A percentile compares a stretch with the other conserved stretches of the same genome.
These are phyloP conservation scores for Pouteria glomerata DNA, from an alignment of 148 eudicot species.

Conservation along the genomic window DNA sequence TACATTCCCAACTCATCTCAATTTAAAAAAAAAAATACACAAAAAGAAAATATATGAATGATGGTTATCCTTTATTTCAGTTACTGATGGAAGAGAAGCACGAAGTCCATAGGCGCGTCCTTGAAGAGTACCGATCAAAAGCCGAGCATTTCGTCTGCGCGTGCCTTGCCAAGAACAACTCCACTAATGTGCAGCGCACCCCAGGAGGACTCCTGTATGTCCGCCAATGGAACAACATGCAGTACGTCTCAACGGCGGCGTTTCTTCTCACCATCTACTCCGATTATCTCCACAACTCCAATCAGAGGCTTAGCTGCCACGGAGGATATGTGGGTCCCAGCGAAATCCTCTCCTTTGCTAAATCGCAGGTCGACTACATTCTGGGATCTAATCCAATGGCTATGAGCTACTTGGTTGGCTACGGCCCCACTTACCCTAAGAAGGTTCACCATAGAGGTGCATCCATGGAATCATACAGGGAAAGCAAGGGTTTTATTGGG, in stretches of 20 bases:
- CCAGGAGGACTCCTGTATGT: conserved; percentile 74
- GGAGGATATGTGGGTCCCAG: conserved; percentile 24
- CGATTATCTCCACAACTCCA: conserved; percentile 37
- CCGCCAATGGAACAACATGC: conserved; percentile 96
- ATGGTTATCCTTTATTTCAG: too few species aligned
- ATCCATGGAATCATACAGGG: conserved; percentile 61
- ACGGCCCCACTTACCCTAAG: conserved; percentile 50
- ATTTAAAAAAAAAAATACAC: too few species aligned
- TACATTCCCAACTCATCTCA: too few species aligned
- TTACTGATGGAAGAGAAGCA: conserved; percentile 37
- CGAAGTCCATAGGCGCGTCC: conserved; percentile 31
- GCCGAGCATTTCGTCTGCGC: conserved; percentile 71
- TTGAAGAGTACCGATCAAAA: conserved; percentile 45
- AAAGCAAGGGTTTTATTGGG: conserved; percentile 71
- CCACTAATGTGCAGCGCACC: conserved; percentile 58
- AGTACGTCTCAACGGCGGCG: conserved; percentile 65
- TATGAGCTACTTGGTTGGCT: conserved; percentile 77
- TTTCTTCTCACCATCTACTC: conserved; percentile 62
- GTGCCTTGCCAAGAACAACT: conserved; percentile 57
- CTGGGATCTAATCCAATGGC: conserved; percentile 76
- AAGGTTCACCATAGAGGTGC: conserved; percentile 89
- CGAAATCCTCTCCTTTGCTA: conserved; percentile 43
- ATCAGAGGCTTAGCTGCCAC: conserved; percentile 31
- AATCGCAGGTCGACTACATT: conserved; percentile 70
- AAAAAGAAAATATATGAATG: too few species aligned